A percentile compares a stretch with the other conserved stretches of the same genome.
phyloP scores from a whole-genome alignment of 805 yeast species.

The Lipomyces yamadae region DNA sequence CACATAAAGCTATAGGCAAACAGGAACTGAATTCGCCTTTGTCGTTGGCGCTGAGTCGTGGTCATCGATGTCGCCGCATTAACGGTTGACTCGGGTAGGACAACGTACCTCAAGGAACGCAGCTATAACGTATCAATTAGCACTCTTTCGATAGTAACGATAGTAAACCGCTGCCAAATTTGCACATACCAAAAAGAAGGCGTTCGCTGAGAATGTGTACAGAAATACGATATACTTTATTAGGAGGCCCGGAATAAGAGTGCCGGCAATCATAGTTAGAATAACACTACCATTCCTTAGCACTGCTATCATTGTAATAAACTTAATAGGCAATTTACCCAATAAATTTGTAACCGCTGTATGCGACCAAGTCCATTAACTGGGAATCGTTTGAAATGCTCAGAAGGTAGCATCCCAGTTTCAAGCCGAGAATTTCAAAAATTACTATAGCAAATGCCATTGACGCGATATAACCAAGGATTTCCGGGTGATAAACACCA shows the following conservation, averaged over 20 bases:
- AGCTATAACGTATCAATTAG: conserved; percentile 32
- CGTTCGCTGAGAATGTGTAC: conserved; percentile 61
- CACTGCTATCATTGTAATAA: background rate
- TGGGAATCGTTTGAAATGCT: conserved; percentile 51
- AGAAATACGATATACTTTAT: conserved; percentile 58
- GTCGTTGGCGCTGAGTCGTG: conserved; percentile 68
- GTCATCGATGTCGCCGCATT: conserved; percentile 51
- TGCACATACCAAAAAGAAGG: conserved; percentile 47
- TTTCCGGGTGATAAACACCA: conserved; percentile 91
- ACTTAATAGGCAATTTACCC: conserved; percentile 65
- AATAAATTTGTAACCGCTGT: conserved; percentile 93
- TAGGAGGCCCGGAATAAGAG: conserved; percentile 44
- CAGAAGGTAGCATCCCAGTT: conserved; percentile 80
- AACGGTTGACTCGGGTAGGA: conserved; percentile 59
- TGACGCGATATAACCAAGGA: conserved; percentile 84
- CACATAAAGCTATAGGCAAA: conserved; percentile 82
- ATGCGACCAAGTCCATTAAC: conserved; percentile 82
- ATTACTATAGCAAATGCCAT: conserved; percentile 82
- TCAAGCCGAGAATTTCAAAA: conserved; percentile 74
- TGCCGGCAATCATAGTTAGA: conserved; percentile 45
- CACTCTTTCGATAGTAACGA: conserved; percentile 47
- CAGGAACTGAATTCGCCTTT: conserved; percentile 82
- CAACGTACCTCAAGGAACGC: conserved; percentile 65
- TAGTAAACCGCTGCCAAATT: too few species aligned
- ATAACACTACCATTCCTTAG: conserved; percentile 46